Conservation (phyloP, 2,329 filamentous ascomycete genomes). For the Penicillium sp. region DNA sequence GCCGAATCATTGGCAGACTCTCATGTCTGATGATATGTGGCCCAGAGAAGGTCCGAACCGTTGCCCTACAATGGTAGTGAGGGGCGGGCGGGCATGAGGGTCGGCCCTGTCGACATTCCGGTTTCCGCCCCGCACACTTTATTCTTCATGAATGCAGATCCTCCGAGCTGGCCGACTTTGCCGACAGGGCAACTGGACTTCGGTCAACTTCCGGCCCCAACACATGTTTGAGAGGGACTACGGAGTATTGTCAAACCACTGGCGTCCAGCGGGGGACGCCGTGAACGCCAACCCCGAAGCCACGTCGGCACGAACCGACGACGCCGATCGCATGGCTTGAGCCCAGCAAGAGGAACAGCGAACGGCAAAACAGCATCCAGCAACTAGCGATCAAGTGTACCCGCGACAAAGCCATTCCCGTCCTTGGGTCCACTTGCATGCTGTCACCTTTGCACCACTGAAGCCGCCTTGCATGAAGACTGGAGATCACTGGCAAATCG, state of each 20-base stretch:
- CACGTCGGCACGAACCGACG: slow-evolving; percentile 31
- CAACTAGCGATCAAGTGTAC: background rate
- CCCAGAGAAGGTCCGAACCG: background rate
- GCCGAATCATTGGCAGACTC: background rate
- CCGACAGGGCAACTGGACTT: background rate
- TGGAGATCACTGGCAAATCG: slow-evolving; percentile 27
- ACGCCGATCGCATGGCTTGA: slow-evolving; percentile 29
- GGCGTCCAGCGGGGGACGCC: slow-evolving; percentile 18
- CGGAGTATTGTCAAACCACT: background rate
- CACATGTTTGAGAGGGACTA: background rate
- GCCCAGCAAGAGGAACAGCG: slow-evolving; percentile 10
- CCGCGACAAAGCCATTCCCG: slow-evolving; percentile 2
- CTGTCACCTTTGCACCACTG: slow-evolving; percentile 26
- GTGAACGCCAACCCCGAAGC: slow-evolving; percentile 22
- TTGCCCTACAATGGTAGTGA: background rate
- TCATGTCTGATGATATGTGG: background rate
- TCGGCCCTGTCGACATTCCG: background rate
- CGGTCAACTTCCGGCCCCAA: background rate
- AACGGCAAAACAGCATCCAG: background rate
- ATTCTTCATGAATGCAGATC: slow-evolving; percentile 2
- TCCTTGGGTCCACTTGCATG: slow-evolving; percentile 26
- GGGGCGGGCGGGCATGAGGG: background rate
- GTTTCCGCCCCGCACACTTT: background rate
- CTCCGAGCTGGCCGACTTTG: background rate
- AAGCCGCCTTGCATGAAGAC: slow-evolving; percentile 29